These are phyloP conservation scores for Chytriomyces confervae DNA, from an alignment of 192 early-diverging fungal genomes.

Conservation along the genomic window DNA sequence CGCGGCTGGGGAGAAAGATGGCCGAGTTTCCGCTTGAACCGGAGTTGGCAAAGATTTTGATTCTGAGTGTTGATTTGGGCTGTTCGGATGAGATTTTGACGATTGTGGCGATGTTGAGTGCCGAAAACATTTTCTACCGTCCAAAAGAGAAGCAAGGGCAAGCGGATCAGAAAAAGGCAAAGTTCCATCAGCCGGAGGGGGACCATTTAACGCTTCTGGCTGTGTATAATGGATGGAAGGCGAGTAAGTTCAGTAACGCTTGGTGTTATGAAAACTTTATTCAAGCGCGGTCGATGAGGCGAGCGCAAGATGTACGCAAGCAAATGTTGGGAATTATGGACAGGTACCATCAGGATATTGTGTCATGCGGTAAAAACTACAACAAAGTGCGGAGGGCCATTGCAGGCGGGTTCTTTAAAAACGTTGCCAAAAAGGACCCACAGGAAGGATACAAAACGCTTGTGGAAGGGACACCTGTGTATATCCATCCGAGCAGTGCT, in stretches of 20 bases:
- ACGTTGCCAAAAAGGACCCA: slow-evolving; percentile 98
- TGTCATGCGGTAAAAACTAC: slow-evolving; percentile 91
- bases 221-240: slow-evolving; percentile 95
- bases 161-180: slow-evolving; percentile 94
- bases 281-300: slow-evolving; percentile 88
- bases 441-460: slow-evolving; percentile 99
- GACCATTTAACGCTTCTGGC: slow-evolving; percentile 96
- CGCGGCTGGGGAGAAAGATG: slow-evolving; percentile 95
- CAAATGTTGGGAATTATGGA: slow-evolving; percentile 95
- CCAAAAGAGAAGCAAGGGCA: slow-evolving; percentile 95
- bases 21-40: slow-evolving; percentile 96
- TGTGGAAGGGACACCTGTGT: slow-evolving; percentile 95
- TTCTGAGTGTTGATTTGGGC: slow-evolving; percentile 85
- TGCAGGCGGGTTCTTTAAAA: slow-evolving; percentile 91
- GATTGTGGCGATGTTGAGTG: slow-evolving; percentile 65
- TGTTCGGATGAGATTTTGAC: slow-evolving; percentile 94
- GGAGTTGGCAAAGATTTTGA: slow-evolving; percentile 91
- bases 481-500: slow-evolving; percentile 95
- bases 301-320: slow-evolving; percentile 95
- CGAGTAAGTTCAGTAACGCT: slow-evolving; percentile 87
- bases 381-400: slow-evolving; percentile 90
- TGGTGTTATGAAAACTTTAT: slow-evolving; percentile 99
- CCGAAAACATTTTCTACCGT: slow-evolving; percentile 93
- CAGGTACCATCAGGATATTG: slow-evolving; percentile 88
- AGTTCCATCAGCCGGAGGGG: slow-evolving; percentile 97